Evolutionary conservation across 1,284 basidiomycete genomes (phyloP).

Genomic region (Phylloboletellus chloephorus): DNA sequence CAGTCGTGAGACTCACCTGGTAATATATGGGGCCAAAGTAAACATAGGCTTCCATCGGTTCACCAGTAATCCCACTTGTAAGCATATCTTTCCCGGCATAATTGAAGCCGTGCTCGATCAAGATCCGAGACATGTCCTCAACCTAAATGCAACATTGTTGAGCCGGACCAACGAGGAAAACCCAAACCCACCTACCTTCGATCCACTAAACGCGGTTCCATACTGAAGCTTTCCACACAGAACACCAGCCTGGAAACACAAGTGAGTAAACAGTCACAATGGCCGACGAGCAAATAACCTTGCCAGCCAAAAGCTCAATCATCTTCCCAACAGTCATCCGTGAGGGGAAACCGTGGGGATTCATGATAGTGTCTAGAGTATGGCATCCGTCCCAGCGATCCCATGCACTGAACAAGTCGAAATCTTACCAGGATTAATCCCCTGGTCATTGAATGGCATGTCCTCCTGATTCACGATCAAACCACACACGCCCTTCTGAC

Average conservation of each 20-base stretch:
- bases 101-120: constrained; percentile 94
- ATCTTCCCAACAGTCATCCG: constrained; percentile 99
- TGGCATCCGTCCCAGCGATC: constrained; percentile 12
- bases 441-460: constrained; percentile 98
- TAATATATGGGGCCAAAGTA: constrained; percentile 99
- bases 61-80: constrained; percentile 95
- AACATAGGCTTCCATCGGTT: constrained; percentile 93
- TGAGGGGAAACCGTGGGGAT: constrained; percentile 98
- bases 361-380: constrained; percentile 92
- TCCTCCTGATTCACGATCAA: constrained; percentile 98
- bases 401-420: neutral
- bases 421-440: constrained; percentile 78
- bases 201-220: constrained; percentile 95
- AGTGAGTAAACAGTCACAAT: constrained; percentile 11
- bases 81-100: constrained; percentile 98
- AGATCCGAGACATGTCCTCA: constrained; percentile 96
- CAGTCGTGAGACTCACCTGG: constrained; percentile 51
- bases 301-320: constrained; percentile 97
- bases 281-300: constrained; percentile 42
- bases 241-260: constrained; percentile 68
- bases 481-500: constrained; percentile 98
- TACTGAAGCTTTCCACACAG: constrained; percentile 84
- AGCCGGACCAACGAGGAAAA: constrained; percentile 8
- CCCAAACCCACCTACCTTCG: constrained; percentile 56
- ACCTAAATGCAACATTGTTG: constrained; percentile 47